These are phyloP conservation scores for Saccharum hybrid DNA, from an alignment of 202 grass and related monocot genomes.

Conservation along the genomic window DNA sequence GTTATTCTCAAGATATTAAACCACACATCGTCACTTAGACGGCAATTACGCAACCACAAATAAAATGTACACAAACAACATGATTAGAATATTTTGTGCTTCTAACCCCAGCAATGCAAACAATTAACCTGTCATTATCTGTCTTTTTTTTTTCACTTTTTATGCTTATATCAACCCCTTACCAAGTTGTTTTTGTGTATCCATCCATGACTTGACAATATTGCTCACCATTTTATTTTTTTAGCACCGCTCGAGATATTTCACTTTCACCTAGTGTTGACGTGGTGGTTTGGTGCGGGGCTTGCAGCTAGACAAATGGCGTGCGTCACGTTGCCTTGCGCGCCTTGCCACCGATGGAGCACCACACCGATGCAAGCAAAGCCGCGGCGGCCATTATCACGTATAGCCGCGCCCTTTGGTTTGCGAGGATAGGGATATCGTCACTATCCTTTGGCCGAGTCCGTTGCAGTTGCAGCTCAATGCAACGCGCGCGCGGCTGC, in stretches of 20 bases:
- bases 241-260: not conserved
- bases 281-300: too few species aligned
- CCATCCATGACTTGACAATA: not conserved
- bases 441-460: not conserved
- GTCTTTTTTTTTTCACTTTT: too few species aligned
- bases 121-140: too few species aligned
- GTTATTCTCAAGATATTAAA: too few species aligned
- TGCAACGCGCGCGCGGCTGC: too few species aligned
- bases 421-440: not conserved
- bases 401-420: not conserved
- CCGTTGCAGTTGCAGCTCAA: too few species aligned
- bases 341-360: not conserved
- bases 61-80: not conserved
- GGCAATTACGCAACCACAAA: too few species aligned
- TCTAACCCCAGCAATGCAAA: not conserved
- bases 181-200: not conserved
- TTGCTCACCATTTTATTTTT: not conserved
- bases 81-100: not conserved
- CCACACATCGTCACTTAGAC: too few species aligned
- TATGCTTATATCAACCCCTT: not conserved
- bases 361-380: not conserved
- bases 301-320: not conserved
- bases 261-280: not conserved
- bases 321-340: not conserved
- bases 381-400: not conserved